Evolutionary conservation across 345 rosid genomes (phyloP).

Genomic region (Rhodamnia rubescens): DNA sequence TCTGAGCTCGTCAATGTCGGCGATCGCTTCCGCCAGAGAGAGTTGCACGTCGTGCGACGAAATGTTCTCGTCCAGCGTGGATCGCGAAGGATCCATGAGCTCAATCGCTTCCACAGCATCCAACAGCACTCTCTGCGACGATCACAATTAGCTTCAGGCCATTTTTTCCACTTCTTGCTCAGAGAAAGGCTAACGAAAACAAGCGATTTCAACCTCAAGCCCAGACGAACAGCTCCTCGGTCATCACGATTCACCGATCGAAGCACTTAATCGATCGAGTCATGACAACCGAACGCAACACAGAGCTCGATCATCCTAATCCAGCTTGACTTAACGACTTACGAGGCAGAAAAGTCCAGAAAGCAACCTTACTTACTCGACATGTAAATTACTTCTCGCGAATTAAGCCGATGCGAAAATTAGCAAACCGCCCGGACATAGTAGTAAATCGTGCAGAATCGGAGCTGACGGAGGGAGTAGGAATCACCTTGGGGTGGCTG

Average conservation of each 20-base stretch:
- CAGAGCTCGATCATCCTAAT: background rate
- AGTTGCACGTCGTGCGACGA: slow-evolving; percentile 10
- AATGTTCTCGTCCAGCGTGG: slow-evolving; percentile 26
- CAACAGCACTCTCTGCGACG: slow-evolving; percentile 14
- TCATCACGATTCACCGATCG: background rate
- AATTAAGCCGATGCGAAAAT: background rate
- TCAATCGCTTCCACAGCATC: slow-evolving; percentile 23
- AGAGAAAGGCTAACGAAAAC: background rate
- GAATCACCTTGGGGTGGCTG: background rate
- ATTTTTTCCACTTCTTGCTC: background rate
- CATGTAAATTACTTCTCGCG: background rate
- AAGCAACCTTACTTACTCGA: background rate
- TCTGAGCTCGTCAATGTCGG: slow-evolving; percentile 20
- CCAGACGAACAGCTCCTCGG: background rate
- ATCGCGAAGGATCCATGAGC: slow-evolving; percentile 39
- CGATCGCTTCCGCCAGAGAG: slow-evolving; percentile 11
- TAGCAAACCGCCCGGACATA: background rate
- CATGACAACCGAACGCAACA: background rate
- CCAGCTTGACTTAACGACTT: background rate
- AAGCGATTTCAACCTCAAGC: background rate
- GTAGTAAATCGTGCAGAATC: background rate
- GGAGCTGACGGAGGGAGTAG: background rate
- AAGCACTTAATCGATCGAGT: background rate
- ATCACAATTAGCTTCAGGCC: background rate
- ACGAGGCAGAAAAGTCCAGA: background rate